Base-by-base conservation (phyloP, 192 early-diverging fungal genomes). In the Coemansia brasiliensis region DNA sequence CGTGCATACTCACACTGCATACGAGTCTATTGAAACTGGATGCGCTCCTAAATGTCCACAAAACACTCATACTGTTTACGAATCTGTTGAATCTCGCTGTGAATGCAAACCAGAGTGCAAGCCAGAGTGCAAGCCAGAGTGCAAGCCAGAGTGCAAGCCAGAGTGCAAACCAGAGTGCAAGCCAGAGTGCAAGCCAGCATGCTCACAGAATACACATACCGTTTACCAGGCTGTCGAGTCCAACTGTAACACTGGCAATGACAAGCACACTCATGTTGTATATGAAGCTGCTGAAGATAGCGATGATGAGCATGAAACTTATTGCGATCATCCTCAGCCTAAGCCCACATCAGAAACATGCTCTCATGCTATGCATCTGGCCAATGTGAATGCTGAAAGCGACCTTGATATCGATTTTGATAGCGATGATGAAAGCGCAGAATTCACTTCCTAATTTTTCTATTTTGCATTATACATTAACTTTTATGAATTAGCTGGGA, bases 41-140 rank as follows among this genome's bases (percentile, higher is more conserved):
- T 50, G 50, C 61, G 38, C 51, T 49, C 27, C 48, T 48, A 41
- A 38, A 18, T 20, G 25, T 24, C 29, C 57, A 37, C 27, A 48
- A 13, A 59, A 59, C 57, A 74, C 65, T 5, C 72, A 74, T 27
- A 67, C 65, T 0, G 72, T 57, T 2, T 60, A 42, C 57, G 39
- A 67, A 53, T 54, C 61, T 1, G 52, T 74, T 13, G 64, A 74
- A 44, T 38, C 39, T 7, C 2, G 22, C 21, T 57, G 60, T 26
- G 45, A 35, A 15, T 42, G 50, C 42, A 43, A 27, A 27, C 40
- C 38, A 17, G 8, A 45, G 26, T 46, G 29, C 43, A 42, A 54
- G 42, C 8, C 25, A 3, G 21, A 32, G 0, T 54, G 50, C 6
- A 22, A 20, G 21, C 21, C 35, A n/a, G 4, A 44, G 15, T 44